A percentile compares a stretch with the other conserved stretches of the same genome.
These are phyloP conservation scores for Erucastrum elatum DNA, from an alignment of 345 rosid genomes.

Conservation along the genomic window DNA sequence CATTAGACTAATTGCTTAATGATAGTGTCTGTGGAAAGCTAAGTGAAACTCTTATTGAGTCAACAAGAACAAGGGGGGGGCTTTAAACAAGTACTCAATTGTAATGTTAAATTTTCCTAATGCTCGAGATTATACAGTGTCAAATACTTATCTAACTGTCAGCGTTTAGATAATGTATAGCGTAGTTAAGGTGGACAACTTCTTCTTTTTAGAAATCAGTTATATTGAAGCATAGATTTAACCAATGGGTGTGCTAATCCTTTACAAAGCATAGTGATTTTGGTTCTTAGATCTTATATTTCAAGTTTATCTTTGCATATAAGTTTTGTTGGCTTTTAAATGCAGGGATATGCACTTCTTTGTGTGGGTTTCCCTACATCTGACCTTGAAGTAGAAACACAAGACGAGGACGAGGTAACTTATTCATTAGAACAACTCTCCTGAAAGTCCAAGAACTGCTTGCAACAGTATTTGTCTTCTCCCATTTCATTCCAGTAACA, in stretches of 20 bases:
- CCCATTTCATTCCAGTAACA: background rate
- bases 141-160: background rate
- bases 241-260: background rate
- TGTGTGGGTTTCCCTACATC: conserved; percentile 1
- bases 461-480: background rate
- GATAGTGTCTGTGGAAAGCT: too few relatives aligned
- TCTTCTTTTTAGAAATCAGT: background rate
- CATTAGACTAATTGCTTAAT: too few relatives aligned
- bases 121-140: background rate
- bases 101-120: background rate
- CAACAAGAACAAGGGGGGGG: background rate
- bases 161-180: background rate
- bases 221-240: background rate
- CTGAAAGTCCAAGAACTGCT: background rate
- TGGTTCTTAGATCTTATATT: background rate
- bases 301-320: background rate
- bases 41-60: background rate
- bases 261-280: background rate
- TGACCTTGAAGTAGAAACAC: background rate
- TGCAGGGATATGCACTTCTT: background rate
- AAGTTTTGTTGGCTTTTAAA: background rate
- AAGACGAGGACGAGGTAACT: background rate
- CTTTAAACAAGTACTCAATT: background rate
- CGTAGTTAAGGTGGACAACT: background rate
- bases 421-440: background rate